Evolutionary conservation across 2,329 filamentous ascomycete species (phyloP).

Genomic region (Alternaria sp.): DNA sequence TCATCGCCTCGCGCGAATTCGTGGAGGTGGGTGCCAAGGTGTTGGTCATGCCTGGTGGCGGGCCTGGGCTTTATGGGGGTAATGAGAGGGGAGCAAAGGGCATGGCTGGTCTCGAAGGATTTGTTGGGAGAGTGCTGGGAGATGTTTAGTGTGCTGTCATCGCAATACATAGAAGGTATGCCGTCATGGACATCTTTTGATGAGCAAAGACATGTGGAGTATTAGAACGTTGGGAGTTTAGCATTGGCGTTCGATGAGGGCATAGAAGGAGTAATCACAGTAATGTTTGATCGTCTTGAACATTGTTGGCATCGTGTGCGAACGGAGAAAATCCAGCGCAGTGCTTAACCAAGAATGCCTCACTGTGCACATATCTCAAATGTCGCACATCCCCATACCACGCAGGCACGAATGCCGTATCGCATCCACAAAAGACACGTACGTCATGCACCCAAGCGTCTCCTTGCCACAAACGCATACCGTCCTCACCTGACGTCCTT

Average conservation of each 20-base stretch:
- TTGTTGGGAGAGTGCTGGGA: conserved; percentile 69
- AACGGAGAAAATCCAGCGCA: not conserved
- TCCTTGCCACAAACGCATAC: conserved; percentile 1
- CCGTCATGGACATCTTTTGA: not conserved
- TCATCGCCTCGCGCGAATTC: conserved; percentile 76
- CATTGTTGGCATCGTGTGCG: not conserved
- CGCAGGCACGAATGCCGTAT: not conserved
- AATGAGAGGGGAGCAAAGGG: conserved; percentile 61
- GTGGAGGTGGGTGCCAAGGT: conserved; percentile 76
- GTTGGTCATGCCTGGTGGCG: conserved; percentile 75
- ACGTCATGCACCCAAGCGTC: conserved; percentile 7
- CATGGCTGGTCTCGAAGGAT: conserved; percentile 72
- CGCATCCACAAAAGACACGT: not conserved
- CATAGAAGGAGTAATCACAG: not conserved
- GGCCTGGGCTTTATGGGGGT: conserved; percentile 66
- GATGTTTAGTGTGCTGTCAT: not conserved
- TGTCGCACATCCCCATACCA: conserved; percentile 8
- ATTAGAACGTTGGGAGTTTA: not conserved
- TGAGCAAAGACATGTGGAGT: not conserved
- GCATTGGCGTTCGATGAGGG: not conserved
- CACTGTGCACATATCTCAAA: not conserved
- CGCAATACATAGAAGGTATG: not conserved
- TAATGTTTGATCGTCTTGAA: not conserved
- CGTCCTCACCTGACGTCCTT: conserved; percentile 24
- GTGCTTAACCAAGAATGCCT: not conserved